A percentile compares a stretch with the other conserved stretches of the same genome.
Evolutionary conservation across 495 filamentous ascomycete species (phyloP).

Genomic region (Xylaria flabelliformis): DNA sequence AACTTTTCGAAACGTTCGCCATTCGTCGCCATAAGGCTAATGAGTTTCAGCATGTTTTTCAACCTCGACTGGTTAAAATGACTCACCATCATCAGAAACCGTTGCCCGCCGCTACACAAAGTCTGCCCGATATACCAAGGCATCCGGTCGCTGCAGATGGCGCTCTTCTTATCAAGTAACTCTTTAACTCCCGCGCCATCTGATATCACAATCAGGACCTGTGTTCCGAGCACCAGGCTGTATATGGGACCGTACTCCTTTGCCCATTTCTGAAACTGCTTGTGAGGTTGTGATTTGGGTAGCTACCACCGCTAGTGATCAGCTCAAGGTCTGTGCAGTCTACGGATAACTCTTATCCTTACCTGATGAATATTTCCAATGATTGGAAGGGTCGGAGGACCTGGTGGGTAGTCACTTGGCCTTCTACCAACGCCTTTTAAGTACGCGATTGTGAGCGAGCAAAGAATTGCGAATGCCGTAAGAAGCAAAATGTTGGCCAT

Average conservation of each 20-base stretch:
- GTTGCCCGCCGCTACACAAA: neutral
- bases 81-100: neutral
- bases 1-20: neutral
- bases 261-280: conserved; percentile 23
- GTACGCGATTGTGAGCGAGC: neutral
- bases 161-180: neutral
- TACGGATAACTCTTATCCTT: neutral
- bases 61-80: neutral
- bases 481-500: neutral
- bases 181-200: neutral
- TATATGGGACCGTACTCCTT: conserved; percentile 22
- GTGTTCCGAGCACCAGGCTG: conserved; percentile 9
- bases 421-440: conserved; percentile 11
- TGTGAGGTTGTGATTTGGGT: conserved; percentile 6
- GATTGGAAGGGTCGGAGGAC: conserved; percentile 24
- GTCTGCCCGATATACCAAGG: neutral
- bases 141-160: neutral
- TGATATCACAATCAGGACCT: neutral
- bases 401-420: conserved; percentile 23
- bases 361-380: conserved; percentile 27
- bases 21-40: neutral
- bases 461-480: neutral
- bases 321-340: neutral
- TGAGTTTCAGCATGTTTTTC: neutral
- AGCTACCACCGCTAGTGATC: neutral